These are phyloP conservation scores for Cokeromyces recurvatus DNA, from an alignment of 371 early-diverging fungal genomes.

Conservation along the genomic window DNA sequence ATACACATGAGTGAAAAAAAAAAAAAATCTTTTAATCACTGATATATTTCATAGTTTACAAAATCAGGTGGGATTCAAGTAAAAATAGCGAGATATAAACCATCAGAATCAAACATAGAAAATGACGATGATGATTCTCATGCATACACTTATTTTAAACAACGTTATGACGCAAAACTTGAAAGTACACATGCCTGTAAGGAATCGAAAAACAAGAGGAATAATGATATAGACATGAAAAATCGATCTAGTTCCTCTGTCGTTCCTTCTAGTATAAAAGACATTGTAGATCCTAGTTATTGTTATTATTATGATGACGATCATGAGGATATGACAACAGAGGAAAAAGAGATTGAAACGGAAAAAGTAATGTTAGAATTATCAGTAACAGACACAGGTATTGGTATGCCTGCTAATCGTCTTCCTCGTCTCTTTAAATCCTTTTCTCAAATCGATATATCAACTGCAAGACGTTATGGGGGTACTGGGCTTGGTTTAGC, in stretches of 20 bases:
- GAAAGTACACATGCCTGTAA: slow-evolving; percentile 30
- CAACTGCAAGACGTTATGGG: slow-evolving; percentile 52
- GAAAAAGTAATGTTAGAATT: slow-evolving; percentile 50
- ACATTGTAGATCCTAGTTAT: too few species aligned
- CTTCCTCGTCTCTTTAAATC: slow-evolving; percentile 52
- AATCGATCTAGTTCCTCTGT: too few species aligned
- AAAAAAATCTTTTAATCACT: not conserved
- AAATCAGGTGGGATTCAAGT: slow-evolving; percentile 39
- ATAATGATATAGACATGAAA: too few species aligned
- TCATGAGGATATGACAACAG: slow-evolving; percentile 7
- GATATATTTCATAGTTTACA: slow-evolving; percentile 31
- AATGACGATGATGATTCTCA: slow-evolving; percentile 1
- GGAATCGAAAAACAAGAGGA: too few species aligned
- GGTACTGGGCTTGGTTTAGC: slow-evolving; percentile 57
- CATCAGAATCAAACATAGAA: not conserved
- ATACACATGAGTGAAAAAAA: slow-evolving; percentile 1
- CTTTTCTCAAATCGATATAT: slow-evolving; percentile 58
- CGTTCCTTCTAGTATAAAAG: too few species aligned
- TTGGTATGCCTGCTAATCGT: slow-evolving; percentile 56
- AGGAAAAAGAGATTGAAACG: slow-evolving; percentile 11
- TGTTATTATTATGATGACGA: slow-evolving; percentile 15
- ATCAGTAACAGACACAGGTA: slow-evolving; percentile 56
- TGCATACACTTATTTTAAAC: slow-evolving; percentile 30
- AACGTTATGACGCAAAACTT: slow-evolving; percentile 51
- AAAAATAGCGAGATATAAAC: slow-evolving; percentile 26